Conservation (phyloP, 1,284 basidiomycete genomes). For the Stygiomarasmius scandens region DNA sequence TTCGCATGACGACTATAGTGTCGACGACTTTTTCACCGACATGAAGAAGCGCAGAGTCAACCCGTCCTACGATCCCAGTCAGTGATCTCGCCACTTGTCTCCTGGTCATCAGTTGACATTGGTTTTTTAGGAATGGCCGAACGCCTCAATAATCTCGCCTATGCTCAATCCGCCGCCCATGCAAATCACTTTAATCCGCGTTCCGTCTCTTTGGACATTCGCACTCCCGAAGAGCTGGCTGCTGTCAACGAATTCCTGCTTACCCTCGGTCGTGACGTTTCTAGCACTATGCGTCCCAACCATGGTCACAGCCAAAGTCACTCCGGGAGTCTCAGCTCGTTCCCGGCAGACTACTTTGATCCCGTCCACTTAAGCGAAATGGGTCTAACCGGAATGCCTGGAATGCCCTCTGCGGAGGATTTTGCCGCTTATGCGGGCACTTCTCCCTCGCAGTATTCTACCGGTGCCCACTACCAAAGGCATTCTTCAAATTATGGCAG, state of each 20-base stretch:
- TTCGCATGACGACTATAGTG: constrained; percentile 53
- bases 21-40: constrained; percentile 85
- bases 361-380: constrained; percentile 62
- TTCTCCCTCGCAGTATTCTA: constrained; percentile 24
- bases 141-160: constrained; percentile 50
- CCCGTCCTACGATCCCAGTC: constrained; percentile 82
- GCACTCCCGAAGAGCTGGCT: constrained; percentile 77
- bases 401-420: constrained; percentile 44
- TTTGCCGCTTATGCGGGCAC: constrained; percentile 13
- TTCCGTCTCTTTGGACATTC: constrained; percentile 74
- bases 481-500: constrained; percentile 31
- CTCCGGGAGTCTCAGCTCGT: constrained; percentile 30
- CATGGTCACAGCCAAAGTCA: constrained; percentile 19
- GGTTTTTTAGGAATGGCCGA: constrained; percentile 68
- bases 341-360: constrained; percentile 62
- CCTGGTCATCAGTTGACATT: constrained; percentile 25
- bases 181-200: constrained; percentile 59
- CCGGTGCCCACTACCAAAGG: constrained; percentile 27
- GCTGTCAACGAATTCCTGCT: constrained; percentile 82
- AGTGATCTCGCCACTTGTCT: constrained; percentile 40
- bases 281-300: constrained; percentile 27
- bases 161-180: constrained; percentile 22
- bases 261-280: constrained; percentile 75
- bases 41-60: constrained; percentile 89
- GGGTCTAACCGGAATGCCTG: constrained; percentile 73